Conservation (phyloP, 164 flowering plant species). For the Santalum album region DNA sequence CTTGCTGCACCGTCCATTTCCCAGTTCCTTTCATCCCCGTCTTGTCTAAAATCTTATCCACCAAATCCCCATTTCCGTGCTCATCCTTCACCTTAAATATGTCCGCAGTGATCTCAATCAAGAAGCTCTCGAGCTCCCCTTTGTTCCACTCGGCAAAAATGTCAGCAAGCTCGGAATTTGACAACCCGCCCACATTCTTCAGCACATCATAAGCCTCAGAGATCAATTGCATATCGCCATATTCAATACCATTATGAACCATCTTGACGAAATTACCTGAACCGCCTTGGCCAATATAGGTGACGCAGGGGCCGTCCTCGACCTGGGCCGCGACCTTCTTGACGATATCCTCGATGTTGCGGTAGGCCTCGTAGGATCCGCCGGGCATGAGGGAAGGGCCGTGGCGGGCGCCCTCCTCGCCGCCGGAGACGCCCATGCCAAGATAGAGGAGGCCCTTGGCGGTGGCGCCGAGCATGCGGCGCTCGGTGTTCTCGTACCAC, state of each 20-base stretch:
- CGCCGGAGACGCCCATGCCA: slow-evolving; percentile 53
- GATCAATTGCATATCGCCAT: slow-evolving; percentile 49
- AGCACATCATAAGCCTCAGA: slow-evolving; percentile 45
- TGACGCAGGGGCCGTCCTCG: slow-evolving; percentile 46
- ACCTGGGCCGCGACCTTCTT: slow-evolving; percentile 42
- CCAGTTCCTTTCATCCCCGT: slow-evolving; percentile 56
- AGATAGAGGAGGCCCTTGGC: slow-evolving; percentile 27
- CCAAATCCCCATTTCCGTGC: slow-evolving; percentile 26
- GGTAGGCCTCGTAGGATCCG: slow-evolving; percentile 30
- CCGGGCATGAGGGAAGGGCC: slow-evolving; percentile 52
- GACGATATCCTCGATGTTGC: slow-evolving; percentile 23
- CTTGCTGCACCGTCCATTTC: slow-evolving; percentile 53
- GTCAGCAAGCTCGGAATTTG: slow-evolving; percentile 28
- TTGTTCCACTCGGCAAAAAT: slow-evolving; percentile 38
- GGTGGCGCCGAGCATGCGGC: slow-evolving; percentile 21
- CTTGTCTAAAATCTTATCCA: slow-evolving; percentile 47
- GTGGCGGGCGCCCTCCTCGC: slow-evolving; percentile 46
- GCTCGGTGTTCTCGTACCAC: slow-evolving; percentile 48
- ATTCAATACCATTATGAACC: slow-evolving; percentile 55
- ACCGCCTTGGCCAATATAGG: slow-evolving; percentile 43
- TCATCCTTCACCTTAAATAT: slow-evolving; percentile 42
- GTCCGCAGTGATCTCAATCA: slow-evolving; percentile 40
- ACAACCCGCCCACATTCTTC: slow-evolving; percentile 33
- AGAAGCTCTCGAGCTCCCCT: slow-evolving; percentile 41
- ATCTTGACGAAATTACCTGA: slow-evolving; percentile 46